Evolutionary conservation across 1,284 basidiomycete genomes (phyloP), one percentile per base, ranked within the genome.

Genomic region (Cryptococcus wingfieldii): DNA sequence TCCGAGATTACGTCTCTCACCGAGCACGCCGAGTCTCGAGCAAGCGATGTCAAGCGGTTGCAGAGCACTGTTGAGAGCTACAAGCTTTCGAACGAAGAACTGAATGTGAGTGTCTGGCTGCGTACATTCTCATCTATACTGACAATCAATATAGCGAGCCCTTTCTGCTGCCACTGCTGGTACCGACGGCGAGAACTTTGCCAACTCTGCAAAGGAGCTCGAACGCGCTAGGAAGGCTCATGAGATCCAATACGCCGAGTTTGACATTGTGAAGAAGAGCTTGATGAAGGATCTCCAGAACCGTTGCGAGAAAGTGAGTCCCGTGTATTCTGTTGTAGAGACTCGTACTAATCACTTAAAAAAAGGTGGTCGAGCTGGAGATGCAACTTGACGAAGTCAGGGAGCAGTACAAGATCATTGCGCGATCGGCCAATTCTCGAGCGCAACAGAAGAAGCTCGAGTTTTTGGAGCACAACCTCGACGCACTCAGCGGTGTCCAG

Each of bases 361-460:
- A 12, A 18, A 67, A 95, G 92, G 94, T 99, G 44, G 95, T 99
- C 56, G 96, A 98, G 78, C 85, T 99, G 48, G 96, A 99, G 78
- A 98, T 99, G 66, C 95, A 98, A 74, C 81, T 99, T 42, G 96
- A 99, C 73, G 96, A 98, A 75, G 91, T 96, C 76, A 91, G 92
- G 76, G 96, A 99, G 78, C 94, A 98, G 75, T 99, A 98, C 80
- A 95, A 94, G 80, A 95, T 96, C 68, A 91, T 99, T 53, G 91
- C 98, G 64, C 87, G 93, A 61, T 95, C 94, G 72, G 95, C 93
- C 79, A 97, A 98, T 77, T 91, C 89, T 77, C 93, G 96, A 76
- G 89, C 94, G 4, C 96, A 98, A 72, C 93, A 97, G 80, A 94
- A 95, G 84, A 98, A 98, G 84, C 96, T 98, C 89, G 90, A 91